Evolutionary conservation across 2,329 filamentous ascomycete species (phyloP).

Genomic region (Ceratocystis cacaofunesta): DNA sequence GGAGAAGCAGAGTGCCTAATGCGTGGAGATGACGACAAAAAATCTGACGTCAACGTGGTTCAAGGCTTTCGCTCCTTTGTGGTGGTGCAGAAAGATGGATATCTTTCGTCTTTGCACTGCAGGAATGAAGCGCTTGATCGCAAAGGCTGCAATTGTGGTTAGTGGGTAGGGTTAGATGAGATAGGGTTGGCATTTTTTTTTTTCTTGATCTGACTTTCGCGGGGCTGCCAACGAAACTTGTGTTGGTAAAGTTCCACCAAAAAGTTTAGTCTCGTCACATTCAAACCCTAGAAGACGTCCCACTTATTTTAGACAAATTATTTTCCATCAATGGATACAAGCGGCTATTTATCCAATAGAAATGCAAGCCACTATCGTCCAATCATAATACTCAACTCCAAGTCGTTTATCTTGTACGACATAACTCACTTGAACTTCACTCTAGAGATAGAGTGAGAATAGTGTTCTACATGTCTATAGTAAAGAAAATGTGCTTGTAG

Average conservation of each 20-base stretch:
- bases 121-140: not conserved
- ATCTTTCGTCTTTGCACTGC: not conserved
- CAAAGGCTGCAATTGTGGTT: conserved; percentile 3
- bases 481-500: not conserved
- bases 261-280: not conserved
- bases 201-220: conserved; percentile 1
- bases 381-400: not conserved
- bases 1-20: not conserved
- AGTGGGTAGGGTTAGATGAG: not conserved
- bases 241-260: not conserved
- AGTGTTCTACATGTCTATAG: too few species aligned
- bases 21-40: not conserved
- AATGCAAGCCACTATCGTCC: not conserved
- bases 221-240: not conserved
- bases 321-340: not conserved
- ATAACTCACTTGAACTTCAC: not conserved
- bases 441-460: not conserved
- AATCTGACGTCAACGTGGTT: not conserved
- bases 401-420: not conserved
- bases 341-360: not conserved
- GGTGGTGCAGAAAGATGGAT: not conserved
- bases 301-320: not conserved
- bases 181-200: conserved; percentile 3
- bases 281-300: not conserved
- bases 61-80: not conserved